Conservation (phyloP, 129 eudicot species). For the Lonicera japonica region DNA sequence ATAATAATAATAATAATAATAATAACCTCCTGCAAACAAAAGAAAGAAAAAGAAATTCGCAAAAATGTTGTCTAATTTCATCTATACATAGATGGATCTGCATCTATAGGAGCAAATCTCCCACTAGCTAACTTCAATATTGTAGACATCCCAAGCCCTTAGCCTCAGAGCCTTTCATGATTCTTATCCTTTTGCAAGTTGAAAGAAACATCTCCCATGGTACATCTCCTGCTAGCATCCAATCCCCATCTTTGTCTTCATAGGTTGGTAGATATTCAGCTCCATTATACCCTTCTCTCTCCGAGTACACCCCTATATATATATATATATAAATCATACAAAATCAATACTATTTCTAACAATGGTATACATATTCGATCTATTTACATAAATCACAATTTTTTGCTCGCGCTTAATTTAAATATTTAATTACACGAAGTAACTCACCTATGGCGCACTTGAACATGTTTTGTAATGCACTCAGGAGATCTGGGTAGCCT, state of each 20-base stretch:
- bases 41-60: no score
- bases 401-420: background rate
- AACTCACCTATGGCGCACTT: conserved; percentile 26
- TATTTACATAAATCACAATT: no score
- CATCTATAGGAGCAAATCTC: no score
- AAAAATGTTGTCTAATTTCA: no score
- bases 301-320: conserved; percentile 23
- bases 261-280: conserved; percentile 31
- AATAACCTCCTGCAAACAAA: no score
- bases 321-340: background rate
- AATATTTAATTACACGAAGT: background rate
- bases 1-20: no score
- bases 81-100: no score
- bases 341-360: background rate
- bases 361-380: no score
- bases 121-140: background rate
- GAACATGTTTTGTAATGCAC: conserved; percentile 34
- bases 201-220: conserved; percentile 39
- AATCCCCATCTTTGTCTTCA: conserved; percentile 44
- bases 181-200: conserved; percentile 38
- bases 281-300: conserved; percentile 31
- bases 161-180: conserved; percentile 38
- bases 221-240: conserved; percentile 50
- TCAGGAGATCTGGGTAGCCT: conserved; percentile 26
- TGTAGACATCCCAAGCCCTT: conserved; percentile 22